Conservation (phyloP, 805 yeast species). For the Saccharomycopsis fermentans region DNA sequence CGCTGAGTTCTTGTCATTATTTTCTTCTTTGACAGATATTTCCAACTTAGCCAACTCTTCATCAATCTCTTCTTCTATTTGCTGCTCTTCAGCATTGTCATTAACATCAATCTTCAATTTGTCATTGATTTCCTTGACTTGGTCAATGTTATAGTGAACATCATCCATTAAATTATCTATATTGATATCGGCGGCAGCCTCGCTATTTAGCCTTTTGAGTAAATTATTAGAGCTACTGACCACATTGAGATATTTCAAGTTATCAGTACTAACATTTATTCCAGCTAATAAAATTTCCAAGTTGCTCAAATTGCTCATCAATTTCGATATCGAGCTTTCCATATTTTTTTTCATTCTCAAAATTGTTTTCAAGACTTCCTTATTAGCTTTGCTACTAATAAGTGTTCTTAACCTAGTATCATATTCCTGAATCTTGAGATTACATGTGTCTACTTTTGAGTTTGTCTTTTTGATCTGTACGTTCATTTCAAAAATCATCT, state of each 20-base stretch:
- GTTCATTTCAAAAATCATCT: not conserved
- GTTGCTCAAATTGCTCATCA: constrained; percentile 10
- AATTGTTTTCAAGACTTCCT: constrained; percentile 12
- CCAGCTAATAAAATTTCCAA: constrained; percentile 9
- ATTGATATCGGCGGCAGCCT: constrained; percentile 5
- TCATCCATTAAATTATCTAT: constrained; percentile 13
- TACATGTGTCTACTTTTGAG: constrained; percentile 3
- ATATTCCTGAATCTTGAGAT: constrained; percentile 4
- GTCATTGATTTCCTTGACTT: constrained; percentile 12
- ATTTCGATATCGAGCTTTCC: constrained; percentile 6
- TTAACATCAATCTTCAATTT: constrained; percentile 20
- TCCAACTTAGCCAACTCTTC: constrained; percentile 17
- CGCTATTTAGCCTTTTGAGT: constrained; percentile 14
- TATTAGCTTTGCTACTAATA: constrained; percentile 3
- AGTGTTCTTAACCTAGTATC: constrained; percentile 2
- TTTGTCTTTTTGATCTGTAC: not conserved
- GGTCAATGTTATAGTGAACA: constrained; percentile 6
- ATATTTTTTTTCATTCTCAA: constrained; percentile 10
- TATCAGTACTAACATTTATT: constrained; percentile 11
- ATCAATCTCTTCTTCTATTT: constrained; percentile 21
- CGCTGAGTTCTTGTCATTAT: constrained; percentile 10
- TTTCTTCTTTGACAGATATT: constrained; percentile 10
- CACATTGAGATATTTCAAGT: constrained; percentile 9
- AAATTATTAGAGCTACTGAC: constrained; percentile 10
- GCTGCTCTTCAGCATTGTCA: constrained; percentile 21